A percentile compares a stretch with the other conserved stretches of the same genome.
phyloP scores from a whole-genome alignment of 179 eudicot genomes.

The Drosera spatulata region DNA sequence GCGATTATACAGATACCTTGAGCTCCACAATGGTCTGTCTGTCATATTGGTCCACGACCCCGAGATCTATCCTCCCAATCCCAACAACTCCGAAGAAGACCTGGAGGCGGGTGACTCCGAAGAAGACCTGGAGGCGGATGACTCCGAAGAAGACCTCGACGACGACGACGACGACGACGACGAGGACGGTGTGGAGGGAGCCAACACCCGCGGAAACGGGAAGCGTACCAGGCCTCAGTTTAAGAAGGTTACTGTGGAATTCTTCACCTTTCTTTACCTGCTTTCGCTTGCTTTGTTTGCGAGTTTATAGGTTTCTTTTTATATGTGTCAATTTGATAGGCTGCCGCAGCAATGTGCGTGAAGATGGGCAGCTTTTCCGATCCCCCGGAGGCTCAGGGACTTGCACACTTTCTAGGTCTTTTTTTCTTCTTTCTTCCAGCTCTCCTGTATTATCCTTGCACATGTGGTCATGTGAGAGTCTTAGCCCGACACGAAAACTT shows the following conservation, averaged over 20 bases:
- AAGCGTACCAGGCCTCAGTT: too few species aligned
- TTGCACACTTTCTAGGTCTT: slow-evolving; percentile 83
- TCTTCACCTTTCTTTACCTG: too few species aligned
- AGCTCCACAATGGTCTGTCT: slow-evolving; percentile 64
- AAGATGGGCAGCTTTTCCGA: slow-evolving; percentile 94
- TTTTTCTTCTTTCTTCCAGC: too few species aligned
- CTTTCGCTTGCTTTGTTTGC: not conserved
- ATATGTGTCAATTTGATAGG: slow-evolving; percentile 24
- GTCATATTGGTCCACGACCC: slow-evolving; percentile 88
- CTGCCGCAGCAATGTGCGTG: slow-evolving; percentile 94
- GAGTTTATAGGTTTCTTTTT: not conserved
- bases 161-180: slow-evolving; percentile 19
- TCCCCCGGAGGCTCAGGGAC: slow-evolving; percentile 84
- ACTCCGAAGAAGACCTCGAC: slow-evolving; percentile 15
- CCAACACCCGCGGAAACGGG: too few species aligned
- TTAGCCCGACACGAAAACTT: not conserved
- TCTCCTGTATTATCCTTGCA: too few species aligned
- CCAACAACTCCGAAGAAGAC: not conserved
- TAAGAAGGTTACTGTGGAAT: too few species aligned
- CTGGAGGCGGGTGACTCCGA: slow-evolving; percentile 7
- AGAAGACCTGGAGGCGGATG: not conserved
- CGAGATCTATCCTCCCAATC: slow-evolving; percentile 36
- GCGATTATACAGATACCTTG: slow-evolving; percentile 59
- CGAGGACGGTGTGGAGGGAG: slow-evolving; percentile 2
- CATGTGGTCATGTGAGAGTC: too few species aligned